Evolutionary conservation across 345 rosid species (phyloP).

Genomic region (Eucalyptus cloeziana): DNA sequence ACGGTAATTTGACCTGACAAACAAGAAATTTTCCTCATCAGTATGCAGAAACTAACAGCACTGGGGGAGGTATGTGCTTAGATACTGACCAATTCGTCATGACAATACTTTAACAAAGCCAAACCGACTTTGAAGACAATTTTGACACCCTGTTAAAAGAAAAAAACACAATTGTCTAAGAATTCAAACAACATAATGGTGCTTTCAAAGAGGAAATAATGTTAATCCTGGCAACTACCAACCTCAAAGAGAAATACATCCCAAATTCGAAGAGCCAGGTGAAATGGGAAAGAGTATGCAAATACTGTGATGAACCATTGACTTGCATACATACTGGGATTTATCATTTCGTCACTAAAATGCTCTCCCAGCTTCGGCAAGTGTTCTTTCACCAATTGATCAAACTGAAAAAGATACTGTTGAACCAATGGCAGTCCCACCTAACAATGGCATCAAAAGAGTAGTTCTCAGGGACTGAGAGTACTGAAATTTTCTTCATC

Average conservation of each 20-base stretch:
- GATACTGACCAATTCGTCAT: slow-evolving; percentile 71
- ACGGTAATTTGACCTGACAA: slow-evolving; percentile 61
- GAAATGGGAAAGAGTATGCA: slow-evolving; percentile 90
- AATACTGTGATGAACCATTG: slow-evolving; percentile 99
- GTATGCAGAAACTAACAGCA: not conserved
- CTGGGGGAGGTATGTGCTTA: not conserved
- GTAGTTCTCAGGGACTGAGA: not conserved
- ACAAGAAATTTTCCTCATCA: not conserved
- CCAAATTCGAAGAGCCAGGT: slow-evolving; percentile 91
- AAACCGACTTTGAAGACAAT: slow-evolving; percentile 92
- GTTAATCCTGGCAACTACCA: not conserved
- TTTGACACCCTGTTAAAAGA: slow-evolving; percentile 64
- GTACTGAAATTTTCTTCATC: not conserved
- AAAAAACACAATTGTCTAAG: not conserved
- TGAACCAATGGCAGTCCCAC: slow-evolving; percentile 95
- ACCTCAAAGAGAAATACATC: slow-evolving; percentile 96
- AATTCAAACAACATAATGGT: not conserved
- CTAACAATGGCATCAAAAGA: slow-evolving; percentile 13
- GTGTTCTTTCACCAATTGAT: slow-evolving; percentile 59
- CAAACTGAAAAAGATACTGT: slow-evolving; percentile 74
- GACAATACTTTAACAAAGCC: slow-evolving; percentile 80
- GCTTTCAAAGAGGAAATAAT: not conserved
- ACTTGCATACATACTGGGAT: slow-evolving; percentile 98
- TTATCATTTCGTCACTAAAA: slow-evolving; percentile 80
- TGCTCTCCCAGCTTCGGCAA: slow-evolving; percentile 93